phyloP scores from a whole-genome alignment of 352 stramenopile genomes.

The Phytopythium kandeliae region DNA sequence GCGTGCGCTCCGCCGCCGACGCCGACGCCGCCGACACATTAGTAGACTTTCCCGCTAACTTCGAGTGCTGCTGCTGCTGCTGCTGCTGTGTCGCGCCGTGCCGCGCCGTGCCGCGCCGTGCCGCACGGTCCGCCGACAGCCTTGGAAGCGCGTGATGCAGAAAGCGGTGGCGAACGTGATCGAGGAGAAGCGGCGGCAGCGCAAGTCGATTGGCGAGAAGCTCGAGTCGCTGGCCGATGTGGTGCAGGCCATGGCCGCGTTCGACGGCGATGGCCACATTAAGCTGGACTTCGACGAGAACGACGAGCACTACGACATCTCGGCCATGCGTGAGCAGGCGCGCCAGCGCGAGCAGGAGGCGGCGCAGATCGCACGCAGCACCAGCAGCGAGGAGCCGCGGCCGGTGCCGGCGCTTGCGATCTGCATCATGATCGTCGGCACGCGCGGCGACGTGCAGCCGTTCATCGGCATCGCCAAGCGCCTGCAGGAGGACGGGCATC shows the following conservation, averaged over 20 bases:
- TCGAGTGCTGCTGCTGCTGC: too few relatives aligned
- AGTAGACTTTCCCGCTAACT: too few relatives aligned
- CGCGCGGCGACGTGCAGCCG: constrained; percentile 63
- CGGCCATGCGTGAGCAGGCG: constrained; percentile 19
- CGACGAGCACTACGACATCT: constrained; percentile 41
- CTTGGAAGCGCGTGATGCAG: constrained; percentile 21
- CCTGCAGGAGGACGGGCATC: constrained; percentile 76
- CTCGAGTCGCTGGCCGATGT: constrained; percentile 29
- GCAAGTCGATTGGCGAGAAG: constrained; percentile 9
- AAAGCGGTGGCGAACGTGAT: constrained; percentile 16
- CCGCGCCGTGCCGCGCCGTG: too few relatives aligned
- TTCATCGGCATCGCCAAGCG: constrained; percentile 69
- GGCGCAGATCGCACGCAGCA: background rate
- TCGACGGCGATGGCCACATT: constrained; percentile 43
- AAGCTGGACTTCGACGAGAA: constrained; percentile 41
- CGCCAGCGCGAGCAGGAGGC: constrained; percentile 17
- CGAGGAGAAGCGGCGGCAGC: constrained; percentile 11
- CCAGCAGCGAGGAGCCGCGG: constrained; percentile 8
- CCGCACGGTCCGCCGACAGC: constrained; percentile 5
- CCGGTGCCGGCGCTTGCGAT: constrained; percentile 33
- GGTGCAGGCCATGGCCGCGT: constrained; percentile 37
- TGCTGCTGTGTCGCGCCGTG: too few relatives aligned
- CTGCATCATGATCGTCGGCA: constrained; percentile 83
- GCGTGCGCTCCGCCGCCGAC: too few relatives aligned
- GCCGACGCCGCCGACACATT: too few relatives aligned